Base-by-base conservation (phyloP, 805 yeast species). In the Candida boidinii region DNA sequence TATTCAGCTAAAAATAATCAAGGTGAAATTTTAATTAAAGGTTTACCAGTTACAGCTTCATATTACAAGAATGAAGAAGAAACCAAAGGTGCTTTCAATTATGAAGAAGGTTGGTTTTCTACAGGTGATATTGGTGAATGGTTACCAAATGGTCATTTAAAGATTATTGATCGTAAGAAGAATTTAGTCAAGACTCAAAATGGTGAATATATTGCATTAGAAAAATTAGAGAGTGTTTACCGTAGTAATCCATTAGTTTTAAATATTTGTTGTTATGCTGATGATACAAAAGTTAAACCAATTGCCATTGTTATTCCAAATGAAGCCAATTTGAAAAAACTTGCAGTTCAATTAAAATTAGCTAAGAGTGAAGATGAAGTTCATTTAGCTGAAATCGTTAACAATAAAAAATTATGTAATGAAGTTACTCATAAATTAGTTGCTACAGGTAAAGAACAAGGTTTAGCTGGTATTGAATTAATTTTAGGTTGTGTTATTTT, bases 91-190 rank as follows among this genome's bases (percentile, higher is more conserved):
- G 84, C 94, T 1, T 76, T 82, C 49, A 66, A 70, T 29, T 68
- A 76, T 34, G 82, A 80, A 39, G 88, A 83, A 47, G 94, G 88
- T 17, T 92, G 96, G 96, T 92, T 92, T 68, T 71, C 67, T 54
- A 92, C 97, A 22, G 98, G 98, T 59, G 98, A 92, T 58, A 86
- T 92, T 59, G 96, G 90, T 53, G 87, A 85, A 66, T 86, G 96
- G 94, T 71, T 88, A 27, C 39, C 75, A 18, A 70, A 67, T 43
- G 97, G 97, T 44, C 79, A 76, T 37, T 68, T 92, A 52, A 76
- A 71, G 53, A 67, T 92, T 39, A 83, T 92, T 56, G 98, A 92
- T 64, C 82, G 98, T 56, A 84, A 76, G 68, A 92, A 92, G 77
- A 92, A 92, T 58, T 70, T 92, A 60, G 94, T 92, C 48, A 92